Conservation (phyloP, 2,329 filamentous ascomycete species). For the Xylaria sp. region DNA sequence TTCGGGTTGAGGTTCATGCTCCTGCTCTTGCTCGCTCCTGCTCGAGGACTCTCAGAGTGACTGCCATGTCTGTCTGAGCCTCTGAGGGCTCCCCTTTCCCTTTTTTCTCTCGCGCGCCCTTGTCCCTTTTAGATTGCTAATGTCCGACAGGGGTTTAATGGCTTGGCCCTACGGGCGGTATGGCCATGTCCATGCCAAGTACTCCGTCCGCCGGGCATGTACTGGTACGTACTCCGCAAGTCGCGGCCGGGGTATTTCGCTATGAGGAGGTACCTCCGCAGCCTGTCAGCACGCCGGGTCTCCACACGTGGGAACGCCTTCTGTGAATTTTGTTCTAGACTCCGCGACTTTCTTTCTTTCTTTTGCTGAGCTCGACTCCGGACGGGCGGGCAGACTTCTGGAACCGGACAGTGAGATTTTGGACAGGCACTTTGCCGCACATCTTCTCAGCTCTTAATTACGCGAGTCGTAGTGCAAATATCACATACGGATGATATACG, state of each 20-base stretch:
- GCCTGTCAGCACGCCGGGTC: neutral
- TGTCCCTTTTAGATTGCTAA: neutral
- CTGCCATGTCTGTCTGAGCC: no score
- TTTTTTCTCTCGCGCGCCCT: neutral
- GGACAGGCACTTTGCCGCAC: neutral
- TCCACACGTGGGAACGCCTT: neutral
- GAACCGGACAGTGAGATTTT: neutral
- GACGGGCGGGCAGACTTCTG: neutral
- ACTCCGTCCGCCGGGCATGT: no score
- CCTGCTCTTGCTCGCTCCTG: no score
- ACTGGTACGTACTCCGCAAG: no score
- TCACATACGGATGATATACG: neutral
- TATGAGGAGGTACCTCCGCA: neutral
- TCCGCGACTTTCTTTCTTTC: neutral
- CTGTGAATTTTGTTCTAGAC: neutral
- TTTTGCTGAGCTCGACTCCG: no score
- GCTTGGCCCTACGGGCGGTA: neutral
- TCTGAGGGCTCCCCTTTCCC: neutral
- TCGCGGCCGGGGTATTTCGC: neutral
- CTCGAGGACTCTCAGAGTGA: no score
- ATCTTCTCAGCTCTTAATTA: neutral
- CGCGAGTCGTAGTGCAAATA: neutral
- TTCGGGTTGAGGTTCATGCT: no score
- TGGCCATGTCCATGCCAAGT: no score
- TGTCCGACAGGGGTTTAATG: neutral